These are phyloP conservation scores for Loxodes magnus DNA, from an alignment of 73 alveolate genomes.

Conservation along the genomic window DNA sequence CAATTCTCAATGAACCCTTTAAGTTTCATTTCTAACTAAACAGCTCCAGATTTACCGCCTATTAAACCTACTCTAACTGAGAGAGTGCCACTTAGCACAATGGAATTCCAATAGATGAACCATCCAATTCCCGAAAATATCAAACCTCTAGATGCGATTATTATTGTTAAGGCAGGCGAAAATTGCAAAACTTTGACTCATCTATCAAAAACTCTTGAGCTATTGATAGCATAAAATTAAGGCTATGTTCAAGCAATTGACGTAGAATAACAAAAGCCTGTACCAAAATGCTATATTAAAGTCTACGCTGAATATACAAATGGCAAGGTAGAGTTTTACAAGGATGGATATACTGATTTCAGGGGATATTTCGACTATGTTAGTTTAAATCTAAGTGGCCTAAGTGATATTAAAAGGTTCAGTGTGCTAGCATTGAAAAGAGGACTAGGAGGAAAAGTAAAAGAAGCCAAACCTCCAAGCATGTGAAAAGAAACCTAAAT, in stretches of 20 bases:
- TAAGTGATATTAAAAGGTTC: conserved; percentile 57
- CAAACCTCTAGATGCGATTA: conserved; percentile 43
- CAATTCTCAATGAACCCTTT: conserved; percentile 78
- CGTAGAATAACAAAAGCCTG: conserved; percentile 38
- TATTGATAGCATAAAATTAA: conserved; percentile 41
- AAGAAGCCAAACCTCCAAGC: conserved; percentile 9
- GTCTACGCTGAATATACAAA: conserved; percentile 48
- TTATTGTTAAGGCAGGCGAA: conserved; percentile 48
- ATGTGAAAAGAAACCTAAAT: too few relatives aligned
- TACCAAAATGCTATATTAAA: conserved; percentile 74
- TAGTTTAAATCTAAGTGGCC: conserved; percentile 40
- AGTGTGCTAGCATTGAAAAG: conserved; percentile 61
- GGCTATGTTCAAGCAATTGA: conserved; percentile 76
- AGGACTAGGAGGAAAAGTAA: conserved; percentile 42
- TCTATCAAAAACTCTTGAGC: conserved; percentile 55
- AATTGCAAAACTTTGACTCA: conserved; percentile 44
- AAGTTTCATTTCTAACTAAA: conserved; percentile 50
- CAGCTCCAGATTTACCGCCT: conserved; percentile 52
- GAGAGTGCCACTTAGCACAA: conserved; percentile 3
- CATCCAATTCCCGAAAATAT: conserved; percentile 67
- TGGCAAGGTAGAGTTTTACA: conserved; percentile 53
- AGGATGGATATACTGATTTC: conserved; percentile 91
- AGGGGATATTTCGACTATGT: conserved; percentile 91
- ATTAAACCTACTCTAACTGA: too few relatives aligned
- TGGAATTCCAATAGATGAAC: too few relatives aligned